Base-by-base conservation (phyloP, 192 early-diverging fungal species). In the Coemansia sp. region DNA sequence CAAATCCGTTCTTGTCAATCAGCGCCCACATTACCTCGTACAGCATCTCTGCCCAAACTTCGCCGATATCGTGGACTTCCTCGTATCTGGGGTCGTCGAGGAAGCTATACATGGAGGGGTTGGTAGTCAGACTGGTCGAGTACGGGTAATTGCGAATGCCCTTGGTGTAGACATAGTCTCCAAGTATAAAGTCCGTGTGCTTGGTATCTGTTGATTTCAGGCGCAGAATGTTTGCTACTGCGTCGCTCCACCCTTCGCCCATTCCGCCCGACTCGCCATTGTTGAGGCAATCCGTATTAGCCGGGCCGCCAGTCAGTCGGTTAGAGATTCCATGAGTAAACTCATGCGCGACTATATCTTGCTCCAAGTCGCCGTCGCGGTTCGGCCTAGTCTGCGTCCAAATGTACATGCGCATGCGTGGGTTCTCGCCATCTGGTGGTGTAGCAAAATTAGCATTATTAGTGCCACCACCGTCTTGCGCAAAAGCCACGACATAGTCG, bases 371-470 rank as follows among this genome's bases (percentile, higher is more conserved):
- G 57, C 93, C 94, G 75, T 98, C 96, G 39, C 95, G 83, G 73
- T 84, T 73, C 5, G 93, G 91, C 2, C 76, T 70, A 4, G 90
- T 90, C 33, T 86, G 75, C 68, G 94, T 91, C 96, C 96, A 98
- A 5, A 94, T 88, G 67, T 94, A 97, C 96, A 98, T 98, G 61
- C 94, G 89, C 96, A 98, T 98, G 11, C 91, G 87, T 27, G 90
- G 91, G 63, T 88, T 87, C 76, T 93, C 88, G 64, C 96, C 96
- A 87, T 98, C 96, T 1, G 94, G 95, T 16, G 95, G 95, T 33
- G 97, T 96, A 12, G 94, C 93, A 88, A 98, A 98, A 78, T 96
- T 95, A 65, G 96, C 96, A 85, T 95, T 96, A 78, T 95, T 94
- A 69, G 87, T 89, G 49, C 95, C 97, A 43, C 90, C 91, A 6